phyloP scores from a whole-genome alignment of 768 basidiomycete genomes.

The Amanita subjunquillea region DNA sequence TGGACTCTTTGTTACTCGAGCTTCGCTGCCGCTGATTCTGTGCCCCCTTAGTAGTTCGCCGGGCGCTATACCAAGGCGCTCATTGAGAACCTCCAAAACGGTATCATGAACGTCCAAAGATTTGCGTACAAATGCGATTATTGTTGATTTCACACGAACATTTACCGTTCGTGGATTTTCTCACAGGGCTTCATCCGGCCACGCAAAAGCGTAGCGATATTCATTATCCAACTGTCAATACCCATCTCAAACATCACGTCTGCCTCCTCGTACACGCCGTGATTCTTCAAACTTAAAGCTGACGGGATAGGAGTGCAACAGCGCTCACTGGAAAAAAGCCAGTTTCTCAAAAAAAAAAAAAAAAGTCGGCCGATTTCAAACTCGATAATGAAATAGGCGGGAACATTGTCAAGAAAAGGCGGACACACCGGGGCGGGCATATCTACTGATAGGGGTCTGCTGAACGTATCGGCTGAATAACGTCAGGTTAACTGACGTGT shows the following conservation, averaged over 20 bases:
- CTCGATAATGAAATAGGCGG: no score
- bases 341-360: conserved; percentile 16
- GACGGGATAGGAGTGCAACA: neutral
- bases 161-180: conserved; percentile 4
- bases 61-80: conserved; percentile 39
- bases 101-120: conserved; percentile 29
- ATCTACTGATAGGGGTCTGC: no score
- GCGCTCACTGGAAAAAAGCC: conserved; percentile 59
- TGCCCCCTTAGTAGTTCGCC: conserved; percentile 30
- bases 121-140: conserved; percentile 14
- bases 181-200: no score
- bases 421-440: no score
- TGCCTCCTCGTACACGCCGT: conserved; percentile 38
- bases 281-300: conserved; percentile 37
- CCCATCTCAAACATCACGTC: conserved; percentile 47
- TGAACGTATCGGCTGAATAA: no score
- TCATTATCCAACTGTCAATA: conserved; percentile 38
- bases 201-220: no score
- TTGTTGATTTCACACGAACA: conserved; percentile 31
- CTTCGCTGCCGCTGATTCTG: conserved; percentile 42
- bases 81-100: conserved; percentile 41
- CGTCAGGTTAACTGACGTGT: no score
- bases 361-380: no score
- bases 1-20: conserved; percentile 24
- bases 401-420: no score